Evolutionary conservation across 1,284 basidiomycete species (phyloP), one percentile per base, ranked within the genome.

Genomic region (Somion occarium): DNA sequence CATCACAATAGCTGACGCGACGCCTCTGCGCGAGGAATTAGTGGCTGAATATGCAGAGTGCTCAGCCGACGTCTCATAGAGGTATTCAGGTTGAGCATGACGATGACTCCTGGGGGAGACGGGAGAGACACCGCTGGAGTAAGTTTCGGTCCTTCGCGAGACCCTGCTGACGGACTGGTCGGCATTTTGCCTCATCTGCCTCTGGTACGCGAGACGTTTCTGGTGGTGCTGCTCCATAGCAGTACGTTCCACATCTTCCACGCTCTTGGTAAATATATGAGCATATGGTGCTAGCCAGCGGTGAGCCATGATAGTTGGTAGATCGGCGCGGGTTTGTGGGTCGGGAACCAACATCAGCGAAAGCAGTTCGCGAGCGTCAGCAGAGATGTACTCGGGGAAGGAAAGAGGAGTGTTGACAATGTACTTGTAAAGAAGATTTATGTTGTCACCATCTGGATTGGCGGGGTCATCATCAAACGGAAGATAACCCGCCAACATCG

Each of bases 401-500:
- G 91, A 90, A 53, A 98, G 83, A 1, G 91, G 89, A 0, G 95
- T 98, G 74, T 87, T 93, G 71, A 98, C 90, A 70, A 99, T 99
- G 73, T 99, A 99, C 69, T 92, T 94, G 84, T 99, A 99, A 47
- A 99, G 76, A n/a, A 98, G 78, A 66, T 98, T 99, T 78, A 99
- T 99, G 73, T 99, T 99, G 74, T 99, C 95, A 52, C 97, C 97
- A 57, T 99, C 97, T 2, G 97, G 97, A 69, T 99, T 99, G 26
- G 88, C 88, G 1, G 97, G 97, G 70, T 99, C 97, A 68, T 99
- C 97, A 70, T 99, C 97, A 69, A 98, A 99, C n/a, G 97, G 97
- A 26, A 99, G 85, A 66, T 99, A 99, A 5, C 97, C 97, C 1
- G 96, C 94, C 11, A 99, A 83, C 96, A 99, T 99, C 51, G 97